phyloP scores from a whole-genome alignment of 306 rosid genomes.

The Coriaria nepalensis region DNA sequence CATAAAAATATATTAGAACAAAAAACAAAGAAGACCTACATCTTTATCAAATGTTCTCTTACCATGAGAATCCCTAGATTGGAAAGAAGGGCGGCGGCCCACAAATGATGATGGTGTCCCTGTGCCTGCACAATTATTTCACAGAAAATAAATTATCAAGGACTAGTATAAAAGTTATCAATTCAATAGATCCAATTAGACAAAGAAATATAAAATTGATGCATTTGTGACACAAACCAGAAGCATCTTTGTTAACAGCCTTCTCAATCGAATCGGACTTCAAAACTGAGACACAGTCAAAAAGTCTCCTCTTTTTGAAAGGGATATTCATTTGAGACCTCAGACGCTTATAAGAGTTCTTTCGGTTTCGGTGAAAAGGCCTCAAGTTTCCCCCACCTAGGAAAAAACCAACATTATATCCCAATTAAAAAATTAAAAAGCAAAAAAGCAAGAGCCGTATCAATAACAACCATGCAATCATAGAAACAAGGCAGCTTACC shows the following conservation, averaged over 20 bases:
- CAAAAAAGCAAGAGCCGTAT: neutral
- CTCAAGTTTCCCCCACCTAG: constrained; percentile 39
- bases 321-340: constrained; percentile 74
- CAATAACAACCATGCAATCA: neutral
- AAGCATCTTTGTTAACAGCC: constrained; percentile 27
- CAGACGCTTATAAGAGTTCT: constrained; percentile 41
- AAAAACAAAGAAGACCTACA: neutral
- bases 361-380: constrained; percentile 37
- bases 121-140: constrained; percentile 29
- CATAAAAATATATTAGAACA: no score
- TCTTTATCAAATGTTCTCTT: constrained; percentile 25
- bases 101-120: constrained; percentile 32
- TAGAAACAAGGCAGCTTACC: constrained; percentile 25
- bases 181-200: constrained; percentile 1
- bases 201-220: neutral
- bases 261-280: constrained; percentile 34
- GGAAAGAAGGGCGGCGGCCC: constrained; percentile 30
- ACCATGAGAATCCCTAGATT: constrained; percentile 71
- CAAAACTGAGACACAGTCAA: constrained; percentile 29
- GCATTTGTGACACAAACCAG: constrained; percentile 30
- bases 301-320: constrained; percentile 75
- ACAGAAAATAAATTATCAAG: neutral
- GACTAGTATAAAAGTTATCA: constrained; percentile 15
- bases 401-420: constrained; percentile 12
- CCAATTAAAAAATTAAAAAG: constrained; percentile 12